Evolutionary conservation across 768 basidiomycete genomes (phyloP), one percentile per base, ranked within the genome.

Genomic region (Phaffia australis): DNA sequence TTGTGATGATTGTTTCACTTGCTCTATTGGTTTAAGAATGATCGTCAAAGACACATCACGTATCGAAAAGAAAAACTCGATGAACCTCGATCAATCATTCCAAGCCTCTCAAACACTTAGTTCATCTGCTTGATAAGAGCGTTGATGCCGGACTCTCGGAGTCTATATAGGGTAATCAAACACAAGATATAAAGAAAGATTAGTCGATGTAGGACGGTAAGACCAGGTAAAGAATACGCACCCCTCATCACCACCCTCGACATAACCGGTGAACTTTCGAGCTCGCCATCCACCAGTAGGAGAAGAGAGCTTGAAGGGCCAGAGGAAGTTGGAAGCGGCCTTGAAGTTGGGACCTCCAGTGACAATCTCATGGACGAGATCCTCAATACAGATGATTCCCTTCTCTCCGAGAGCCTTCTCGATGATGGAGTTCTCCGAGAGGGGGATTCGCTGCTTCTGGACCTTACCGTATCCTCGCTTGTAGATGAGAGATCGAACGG

Each of bases 291-390:
- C 95, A 71, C 95, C 94, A 71, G 84, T 97, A 64, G 95, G 94
- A 85, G 97, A 97, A 74, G 92, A 97, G 70, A 99, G 88, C 78
- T 99, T 99, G 84, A 99, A 97, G 29, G 95, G 95, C 93, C 93
- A 98, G 63, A 98, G 86, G 85, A 94, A 93, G 84, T 91, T 93
- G 72, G 87, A 84, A 66, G 70, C 66, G 86, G 87, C 87, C 81
- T 98, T 98, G 85, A 99, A 99, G 83, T 97, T 91, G 75, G 95
- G 94, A 74, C 95, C 95, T 67, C 85, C 85, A 66, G 88, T 93
- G 78, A 84, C 81, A 74, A 99, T 92, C 80, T 98, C 95, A 81
- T 97, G 92, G 63, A 98, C 87, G 70, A 99, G 84, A 55, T 69
- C 67, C 67, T 69, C 67, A 46, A 69, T 64, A 57, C 86, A 98